Percentiles rank a stretch among this genome's conserved stretches.
phyloP scores from a whole-genome alignment of 805 yeast species.

The Cyberlindnera sargentensis region DNA sequence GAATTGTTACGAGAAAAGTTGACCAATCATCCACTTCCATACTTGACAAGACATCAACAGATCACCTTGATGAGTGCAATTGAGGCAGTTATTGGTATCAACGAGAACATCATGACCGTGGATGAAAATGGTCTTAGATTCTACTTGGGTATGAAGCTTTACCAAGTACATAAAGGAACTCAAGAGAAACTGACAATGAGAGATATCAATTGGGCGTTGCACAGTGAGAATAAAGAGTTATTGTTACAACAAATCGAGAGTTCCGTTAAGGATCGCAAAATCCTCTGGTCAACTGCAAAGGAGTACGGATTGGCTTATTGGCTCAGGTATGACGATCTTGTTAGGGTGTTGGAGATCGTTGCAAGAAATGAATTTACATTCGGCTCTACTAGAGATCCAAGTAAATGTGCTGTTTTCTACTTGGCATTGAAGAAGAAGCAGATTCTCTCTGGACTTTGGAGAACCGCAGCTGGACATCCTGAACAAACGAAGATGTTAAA shows the following conservation, averaged over 20 bases:
- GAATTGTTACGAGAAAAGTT: slow-evolving; percentile 50
- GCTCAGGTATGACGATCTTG: slow-evolving; percentile 43
- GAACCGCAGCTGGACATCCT: slow-evolving; percentile 61
- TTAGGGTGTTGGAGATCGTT: slow-evolving; percentile 51
- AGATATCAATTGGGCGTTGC: slow-evolving; percentile 83
- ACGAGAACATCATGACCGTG: slow-evolving; percentile 29
- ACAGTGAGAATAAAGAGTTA: slow-evolving; percentile 70
- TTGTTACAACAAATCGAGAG: slow-evolving; percentile 44
- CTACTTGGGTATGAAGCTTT: slow-evolving; percentile 62
- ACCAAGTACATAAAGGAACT: slow-evolving; percentile 42
- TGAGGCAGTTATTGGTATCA: slow-evolving; percentile 53
- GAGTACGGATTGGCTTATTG: slow-evolving; percentile 68
- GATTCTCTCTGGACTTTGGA: slow-evolving; percentile 77
- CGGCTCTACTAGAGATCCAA: slow-evolving; percentile 59
- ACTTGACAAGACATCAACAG: slow-evolving; percentile 86
- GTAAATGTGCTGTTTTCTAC: slow-evolving; percentile 64
- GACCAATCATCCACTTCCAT: slow-evolving; percentile 63
- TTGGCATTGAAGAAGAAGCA: slow-evolving; percentile 74
- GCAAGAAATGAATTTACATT: slow-evolving; percentile 68
- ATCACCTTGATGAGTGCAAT: slow-evolving; percentile 68
- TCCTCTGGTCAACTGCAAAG: slow-evolving; percentile 56
- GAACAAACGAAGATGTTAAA: slow-evolving; percentile 80
- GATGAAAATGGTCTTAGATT: slow-evolving; percentile 61
- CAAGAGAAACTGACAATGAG: slow-evolving; percentile 61
- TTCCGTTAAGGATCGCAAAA: slow-evolving; percentile 29